Evolutionary conservation across 2,329 filamentous ascomycete genomes (phyloP).

Genomic region (Aspergillus tanneri): DNA sequence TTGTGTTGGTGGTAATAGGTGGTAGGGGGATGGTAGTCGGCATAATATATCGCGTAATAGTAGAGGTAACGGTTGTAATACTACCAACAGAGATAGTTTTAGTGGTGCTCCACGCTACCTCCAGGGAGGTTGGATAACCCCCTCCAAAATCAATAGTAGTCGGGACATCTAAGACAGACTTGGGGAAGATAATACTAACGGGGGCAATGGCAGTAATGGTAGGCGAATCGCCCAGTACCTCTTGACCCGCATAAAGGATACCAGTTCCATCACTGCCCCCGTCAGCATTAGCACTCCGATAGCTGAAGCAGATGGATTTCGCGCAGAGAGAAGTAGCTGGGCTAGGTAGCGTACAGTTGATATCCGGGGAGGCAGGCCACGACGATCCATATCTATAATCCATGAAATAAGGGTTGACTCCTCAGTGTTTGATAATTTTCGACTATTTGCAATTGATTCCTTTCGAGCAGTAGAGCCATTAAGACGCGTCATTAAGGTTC

Average conservation of each 20-base stretch:
- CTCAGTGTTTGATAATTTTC: no score
- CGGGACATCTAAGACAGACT: neutral
- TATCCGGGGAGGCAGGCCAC: no score
- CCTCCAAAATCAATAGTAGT: conserved; percentile 1
- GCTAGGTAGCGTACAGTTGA: no score
- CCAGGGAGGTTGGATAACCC: conserved; percentile 8
- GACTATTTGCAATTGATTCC: no score
- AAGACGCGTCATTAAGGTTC: no score
- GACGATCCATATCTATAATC: no score
- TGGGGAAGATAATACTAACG: conserved; percentile 2
- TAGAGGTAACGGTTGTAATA: conserved; percentile 7
- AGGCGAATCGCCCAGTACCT: neutral
- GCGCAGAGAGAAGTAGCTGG: no score
- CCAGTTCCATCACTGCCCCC: conserved; percentile 9
- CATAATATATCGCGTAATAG: conserved; percentile 10
- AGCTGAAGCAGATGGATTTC: no score
- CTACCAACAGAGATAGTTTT: neutral
- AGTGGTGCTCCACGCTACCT: conserved; percentile 6
- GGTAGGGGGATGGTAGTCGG: conserved; percentile 10
- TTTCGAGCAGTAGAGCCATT: no score
- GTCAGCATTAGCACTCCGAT: conserved; percentile 4
- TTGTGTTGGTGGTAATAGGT: conserved; percentile 1
- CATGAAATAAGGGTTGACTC: no score
- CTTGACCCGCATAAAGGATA: conserved; percentile 2
- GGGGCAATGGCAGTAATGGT: conserved; percentile 1